phyloP scores from a whole-genome alignment of 139 green algal species.

The Zygnema cylindricum region DNA sequence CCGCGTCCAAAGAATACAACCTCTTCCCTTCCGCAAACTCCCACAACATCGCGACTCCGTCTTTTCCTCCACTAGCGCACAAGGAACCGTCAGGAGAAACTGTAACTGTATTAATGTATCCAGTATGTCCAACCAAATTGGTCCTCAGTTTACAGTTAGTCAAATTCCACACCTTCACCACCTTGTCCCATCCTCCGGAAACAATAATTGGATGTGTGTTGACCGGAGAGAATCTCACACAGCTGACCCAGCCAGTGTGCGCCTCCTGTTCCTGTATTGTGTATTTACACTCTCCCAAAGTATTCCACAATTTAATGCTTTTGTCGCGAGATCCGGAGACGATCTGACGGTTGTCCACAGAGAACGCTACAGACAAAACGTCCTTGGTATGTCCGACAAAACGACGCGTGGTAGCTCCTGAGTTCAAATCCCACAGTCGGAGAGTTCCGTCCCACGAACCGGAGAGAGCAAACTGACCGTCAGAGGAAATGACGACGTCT shows the following conservation, averaged over 20 bases:
- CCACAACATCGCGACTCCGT: constrained; percentile 99
- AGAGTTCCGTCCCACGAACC: constrained; percentile 98
- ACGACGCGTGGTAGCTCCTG: constrained; percentile 92
- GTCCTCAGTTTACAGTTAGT: constrained; percentile 98
- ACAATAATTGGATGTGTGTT: constrained; percentile 96
- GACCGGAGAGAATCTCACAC: constrained; percentile 98
- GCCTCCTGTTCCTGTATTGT: constrained; percentile 92
- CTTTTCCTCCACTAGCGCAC: constrained; percentile 91
- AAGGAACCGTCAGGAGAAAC: constrained; percentile 98
- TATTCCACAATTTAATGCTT: constrained; percentile 65
- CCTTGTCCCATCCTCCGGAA: constrained; percentile 97
- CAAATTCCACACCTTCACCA: constrained; percentile 98
- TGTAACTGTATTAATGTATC: constrained; percentile 76
- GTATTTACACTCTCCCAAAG: constrained; percentile 98
- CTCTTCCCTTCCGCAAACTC: constrained; percentile 98
- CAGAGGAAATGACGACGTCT: constrained; percentile 98
- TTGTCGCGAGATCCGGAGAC: constrained; percentile 84
- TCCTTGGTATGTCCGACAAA: constrained; percentile 99
- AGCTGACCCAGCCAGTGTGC: constrained; percentile 97
- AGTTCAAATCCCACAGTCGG: constrained; percentile 98
- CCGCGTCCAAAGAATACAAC: constrained; percentile 96
- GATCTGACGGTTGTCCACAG: constrained; percentile 99
- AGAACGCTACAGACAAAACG: constrained; percentile 98
- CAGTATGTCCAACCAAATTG: constrained; percentile 94
- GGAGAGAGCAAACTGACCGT: constrained; percentile 97